These are phyloP conservation scores for Ajuga chamaepitys DNA, from an alignment of 257 asterid genomes.

Conservation along the genomic window DNA sequence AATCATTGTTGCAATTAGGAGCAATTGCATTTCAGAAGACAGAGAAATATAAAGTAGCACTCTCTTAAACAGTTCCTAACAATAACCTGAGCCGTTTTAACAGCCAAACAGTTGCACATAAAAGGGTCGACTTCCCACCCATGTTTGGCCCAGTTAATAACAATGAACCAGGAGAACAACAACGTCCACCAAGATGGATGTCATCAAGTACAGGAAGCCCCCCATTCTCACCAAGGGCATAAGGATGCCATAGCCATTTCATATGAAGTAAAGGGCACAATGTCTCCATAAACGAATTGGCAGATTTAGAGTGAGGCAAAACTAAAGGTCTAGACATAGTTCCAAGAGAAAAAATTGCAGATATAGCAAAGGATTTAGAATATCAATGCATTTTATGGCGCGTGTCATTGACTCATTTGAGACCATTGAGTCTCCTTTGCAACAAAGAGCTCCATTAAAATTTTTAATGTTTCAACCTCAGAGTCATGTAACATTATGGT, in stretches of 20 bases:
- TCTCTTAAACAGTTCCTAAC: not conserved
- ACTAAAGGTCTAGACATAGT: slow-evolving; percentile 68
- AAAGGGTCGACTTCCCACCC: slow-evolving; percentile 96
- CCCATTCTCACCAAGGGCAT: slow-evolving; percentile 77
- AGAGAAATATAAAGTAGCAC: not conserved
- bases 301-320: slow-evolving; percentile 45
- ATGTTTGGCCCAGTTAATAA: slow-evolving; percentile 95
- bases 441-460: slow-evolving; percentile 71
- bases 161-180: slow-evolving; percentile 52
- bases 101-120: slow-evolving; percentile 90
- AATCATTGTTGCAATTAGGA: slow-evolving; percentile 10
- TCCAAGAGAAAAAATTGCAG: slow-evolving; percentile 55
- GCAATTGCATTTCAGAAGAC: slow-evolving; percentile 7
- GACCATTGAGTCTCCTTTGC: slow-evolving; percentile 84
- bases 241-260: slow-evolving; percentile 95
- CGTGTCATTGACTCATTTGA: slow-evolving; percentile 70
- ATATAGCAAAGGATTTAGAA: slow-evolving; percentile 78
- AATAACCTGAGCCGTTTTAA: slow-evolving; percentile 92
- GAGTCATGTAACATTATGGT: slow-evolving; percentile 53
- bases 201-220: slow-evolving; percentile 79
- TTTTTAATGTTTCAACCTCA: slow-evolving; percentile 66
- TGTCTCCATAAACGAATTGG: slow-evolving; percentile 30
- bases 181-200: slow-evolving; percentile 56
- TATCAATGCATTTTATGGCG: slow-evolving; percentile 75
- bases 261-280: slow-evolving; percentile 47